A percentile compares a stretch with the other conserved stretches of the same genome.
phyloP scores from a whole-genome alignment of 2,329 filamentous ascomycete genomes.

The Fusarium camptoceras region DNA sequence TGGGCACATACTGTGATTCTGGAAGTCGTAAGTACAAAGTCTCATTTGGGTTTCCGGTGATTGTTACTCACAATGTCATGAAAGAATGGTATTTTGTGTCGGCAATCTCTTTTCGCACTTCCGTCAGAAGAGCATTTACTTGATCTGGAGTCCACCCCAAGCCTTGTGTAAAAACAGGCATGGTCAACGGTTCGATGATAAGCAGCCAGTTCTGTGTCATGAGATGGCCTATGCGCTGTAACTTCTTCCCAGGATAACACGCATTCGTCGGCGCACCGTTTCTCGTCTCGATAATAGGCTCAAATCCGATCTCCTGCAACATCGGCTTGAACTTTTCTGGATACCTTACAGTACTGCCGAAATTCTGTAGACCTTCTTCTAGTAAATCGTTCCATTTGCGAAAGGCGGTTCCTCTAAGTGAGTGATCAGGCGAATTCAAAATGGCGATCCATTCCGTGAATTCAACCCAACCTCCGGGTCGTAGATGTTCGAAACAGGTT shows the following conservation, averaged over 20 bases:
- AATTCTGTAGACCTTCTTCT: slow-evolving; percentile 32
- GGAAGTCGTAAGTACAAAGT: background rate
- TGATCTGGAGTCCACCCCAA: slow-evolving; percentile 39
- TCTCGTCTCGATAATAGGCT: slow-evolving; percentile 38
- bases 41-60: accelerated
- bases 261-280: slow-evolving; percentile 42
- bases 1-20: slow-evolving; percentile 38
- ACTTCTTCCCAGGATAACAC: slow-evolving; percentile 42
- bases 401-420: slow-evolving; percentile 36
- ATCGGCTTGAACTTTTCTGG: slow-evolving; percentile 31
- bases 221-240: slow-evolving; percentile 40
- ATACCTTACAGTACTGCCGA: slow-evolving; percentile 35
- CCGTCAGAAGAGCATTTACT: slow-evolving; percentile 28
- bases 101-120: slow-evolving; percentile 38
- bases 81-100: slow-evolving; percentile 43
- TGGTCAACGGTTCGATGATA: slow-evolving; percentile 39
- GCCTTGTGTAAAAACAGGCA: slow-evolving; percentile 39
- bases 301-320: slow-evolving; percentile 34
- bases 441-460: slow-evolving; percentile 43
- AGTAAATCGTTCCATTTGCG: slow-evolving; percentile 40
- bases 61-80: slow-evolving; percentile 41
- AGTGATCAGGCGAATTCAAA: slow-evolving; percentile 41
- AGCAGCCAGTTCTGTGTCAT: slow-evolving; percentile 43
- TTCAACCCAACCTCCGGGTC: slow-evolving; percentile 43
- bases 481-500: slow-evolving; percentile 34